phyloP scores from a whole-genome alignment of 768 basidiomycete genomes.

The Pisolithus albus region DNA sequence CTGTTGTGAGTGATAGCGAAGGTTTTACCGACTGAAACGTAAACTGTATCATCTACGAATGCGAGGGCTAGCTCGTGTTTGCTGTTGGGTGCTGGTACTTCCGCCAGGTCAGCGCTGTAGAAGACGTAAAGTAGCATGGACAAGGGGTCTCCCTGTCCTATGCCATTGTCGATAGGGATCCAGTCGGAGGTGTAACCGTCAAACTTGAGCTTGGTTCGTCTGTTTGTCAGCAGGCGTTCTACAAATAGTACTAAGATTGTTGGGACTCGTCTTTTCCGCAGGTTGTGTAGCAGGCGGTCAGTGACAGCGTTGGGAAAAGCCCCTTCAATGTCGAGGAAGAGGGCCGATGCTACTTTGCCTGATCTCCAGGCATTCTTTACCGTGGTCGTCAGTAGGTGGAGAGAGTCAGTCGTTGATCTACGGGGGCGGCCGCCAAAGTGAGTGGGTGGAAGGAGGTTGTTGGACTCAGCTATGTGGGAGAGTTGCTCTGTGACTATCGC shows the following conservation, averaged over 20 bases:
- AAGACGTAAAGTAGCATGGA: neutral
- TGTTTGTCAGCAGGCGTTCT: neutral
- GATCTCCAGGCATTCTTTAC: conserved; percentile 34
- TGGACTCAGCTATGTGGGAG: too few relatives aligned
- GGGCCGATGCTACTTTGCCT: conserved; percentile 27
- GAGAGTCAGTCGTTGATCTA: conserved; percentile 32
- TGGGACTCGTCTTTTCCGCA: conserved; percentile 8
- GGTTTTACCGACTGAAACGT: neutral
- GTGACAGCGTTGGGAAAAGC: conserved; percentile 37
- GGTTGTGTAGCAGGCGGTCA: conserved; percentile 26
- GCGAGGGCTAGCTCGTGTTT: neutral
- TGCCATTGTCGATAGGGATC: neutral
- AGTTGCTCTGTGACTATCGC: too few relatives aligned
- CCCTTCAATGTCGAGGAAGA: conserved; percentile 39
- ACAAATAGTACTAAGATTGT: neutral
- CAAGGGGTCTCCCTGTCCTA: neutral
- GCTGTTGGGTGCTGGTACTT: neutral
- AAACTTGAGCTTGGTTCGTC: neutral
- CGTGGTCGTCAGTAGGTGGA: conserved; percentile 26
- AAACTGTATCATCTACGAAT: neutral
- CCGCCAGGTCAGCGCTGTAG: neutral
- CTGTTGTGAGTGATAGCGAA: neutral
- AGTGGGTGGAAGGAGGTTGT: conserved; percentile 24
- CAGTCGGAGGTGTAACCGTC: neutral
- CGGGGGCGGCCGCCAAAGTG: conserved; percentile 36